Percentiles rank a stretch among this genome's conserved stretches.
Evolutionary conservation across 140 eudicot species (phyloP).

Genomic region (Erigeron philadelphicus): DNA sequence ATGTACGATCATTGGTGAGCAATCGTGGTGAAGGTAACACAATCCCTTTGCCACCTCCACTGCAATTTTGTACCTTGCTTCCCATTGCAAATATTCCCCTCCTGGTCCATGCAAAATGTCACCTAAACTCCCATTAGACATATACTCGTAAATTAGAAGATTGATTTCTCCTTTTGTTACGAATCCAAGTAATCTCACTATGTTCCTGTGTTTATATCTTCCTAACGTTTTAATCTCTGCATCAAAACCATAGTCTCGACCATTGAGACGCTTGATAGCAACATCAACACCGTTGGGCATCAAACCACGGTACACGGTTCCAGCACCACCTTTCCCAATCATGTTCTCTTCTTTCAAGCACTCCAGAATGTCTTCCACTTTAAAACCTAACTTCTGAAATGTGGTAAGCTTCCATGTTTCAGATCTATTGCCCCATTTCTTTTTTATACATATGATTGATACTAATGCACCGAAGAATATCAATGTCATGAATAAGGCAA

Average conservation of each 20-base stretch:
- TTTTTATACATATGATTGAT: background rate
- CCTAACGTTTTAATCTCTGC: too few relatives aligned
- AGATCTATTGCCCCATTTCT: slow-evolving; percentile 7
- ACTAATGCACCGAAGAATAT: too few relatives aligned
- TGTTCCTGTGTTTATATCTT: slow-evolving; percentile 45
- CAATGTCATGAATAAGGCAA: too few relatives aligned
- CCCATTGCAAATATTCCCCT: slow-evolving; percentile 47
- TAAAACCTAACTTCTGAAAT: slow-evolving; percentile 42
- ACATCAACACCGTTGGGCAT: too few relatives aligned
- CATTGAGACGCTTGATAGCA: too few relatives aligned
- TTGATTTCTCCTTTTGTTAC: slow-evolving; percentile 40
- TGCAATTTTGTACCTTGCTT: slow-evolving; percentile 36
- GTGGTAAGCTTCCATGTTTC: slow-evolving; percentile 39
- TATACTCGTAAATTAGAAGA: slow-evolving; percentile 46
- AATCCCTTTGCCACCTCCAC: too few relatives aligned
- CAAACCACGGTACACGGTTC: too few relatives aligned
- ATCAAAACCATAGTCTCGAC: too few relatives aligned
- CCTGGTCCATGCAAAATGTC: slow-evolving; percentile 50
- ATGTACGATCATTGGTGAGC: slow-evolving; percentile 45
- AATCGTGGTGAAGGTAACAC: slow-evolving; percentile 62
- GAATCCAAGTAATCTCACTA: slow-evolving; percentile 44
- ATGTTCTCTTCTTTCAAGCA: slow-evolving; percentile 46
- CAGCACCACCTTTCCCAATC: slow-evolving; percentile 63
- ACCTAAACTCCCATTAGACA: slow-evolving; percentile 61
- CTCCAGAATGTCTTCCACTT: slow-evolving; percentile 38